Conservation (phyloP, 805 yeast species). For the Monosporozyma siamensis region DNA sequence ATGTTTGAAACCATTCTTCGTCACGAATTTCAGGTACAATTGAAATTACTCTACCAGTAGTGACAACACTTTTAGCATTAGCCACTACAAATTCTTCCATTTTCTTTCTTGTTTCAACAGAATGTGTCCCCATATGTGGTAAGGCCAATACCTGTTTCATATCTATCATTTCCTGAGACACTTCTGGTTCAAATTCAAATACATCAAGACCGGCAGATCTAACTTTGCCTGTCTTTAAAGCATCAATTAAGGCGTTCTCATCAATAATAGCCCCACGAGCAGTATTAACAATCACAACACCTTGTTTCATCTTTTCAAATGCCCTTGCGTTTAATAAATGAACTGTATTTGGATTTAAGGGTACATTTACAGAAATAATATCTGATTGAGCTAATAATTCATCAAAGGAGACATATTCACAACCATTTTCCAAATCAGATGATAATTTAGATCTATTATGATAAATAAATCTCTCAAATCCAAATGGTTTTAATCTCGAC, state of each 20-base stretch:
- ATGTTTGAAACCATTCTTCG: slow-evolving; percentile 21
- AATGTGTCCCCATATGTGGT: slow-evolving; percentile 86
- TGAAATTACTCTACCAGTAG: slow-evolving; percentile 58
- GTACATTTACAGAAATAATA: slow-evolving; percentile 65
- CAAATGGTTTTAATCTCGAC: slow-evolving; percentile 65
- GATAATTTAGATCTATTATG: slow-evolving; percentile 56
- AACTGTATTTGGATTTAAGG: slow-evolving; percentile 61
- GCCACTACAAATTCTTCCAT: slow-evolving; percentile 76
- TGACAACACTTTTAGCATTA: slow-evolving; percentile 51
- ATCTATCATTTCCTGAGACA: slow-evolving; percentile 49
- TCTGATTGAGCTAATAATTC: slow-evolving; percentile 57
- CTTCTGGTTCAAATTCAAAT: slow-evolving; percentile 64
- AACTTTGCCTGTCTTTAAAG: slow-evolving; percentile 54
- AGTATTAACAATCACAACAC: slow-evolving; percentile 67
- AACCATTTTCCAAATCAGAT: slow-evolving; percentile 55
- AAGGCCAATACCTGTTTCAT: slow-evolving; percentile 64
- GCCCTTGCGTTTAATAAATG: slow-evolving; percentile 58
- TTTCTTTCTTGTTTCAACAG: slow-evolving; percentile 59
- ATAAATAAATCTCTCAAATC: slow-evolving; percentile 60
- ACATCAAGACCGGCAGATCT: slow-evolving; percentile 68
- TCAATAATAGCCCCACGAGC: slow-evolving; percentile 83
- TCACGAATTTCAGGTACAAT: slow-evolving; percentile 71
- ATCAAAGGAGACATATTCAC: slow-evolving; percentile 64
- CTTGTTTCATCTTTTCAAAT: slow-evolving; percentile 64
- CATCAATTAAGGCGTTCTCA: slow-evolving; percentile 47